Conservation (phyloP, 768 basidiomycete species). For the Russula virescens region DNA sequence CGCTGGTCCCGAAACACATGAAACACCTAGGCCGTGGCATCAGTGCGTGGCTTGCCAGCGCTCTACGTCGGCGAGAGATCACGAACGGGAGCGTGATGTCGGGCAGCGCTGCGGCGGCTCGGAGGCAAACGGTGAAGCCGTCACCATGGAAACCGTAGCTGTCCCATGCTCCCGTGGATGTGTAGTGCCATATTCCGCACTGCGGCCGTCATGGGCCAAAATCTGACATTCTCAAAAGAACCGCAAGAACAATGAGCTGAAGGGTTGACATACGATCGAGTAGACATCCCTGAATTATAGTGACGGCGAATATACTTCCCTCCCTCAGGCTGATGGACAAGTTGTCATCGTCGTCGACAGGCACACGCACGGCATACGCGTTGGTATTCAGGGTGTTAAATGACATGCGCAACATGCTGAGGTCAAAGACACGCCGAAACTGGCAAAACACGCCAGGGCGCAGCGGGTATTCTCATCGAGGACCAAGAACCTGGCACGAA, state of each 20-base stretch:
- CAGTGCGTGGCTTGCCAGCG: neutral
- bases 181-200: conserved; percentile 73
- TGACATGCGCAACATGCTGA: conserved; percentile 65
- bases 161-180: conserved; percentile 63
- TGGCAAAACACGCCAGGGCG: conserved; percentile 74
- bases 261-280: conserved; percentile 48
- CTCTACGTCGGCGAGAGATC: neutral
- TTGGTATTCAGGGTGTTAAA: conserved; percentile 72
- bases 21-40: neutral
- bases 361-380: conserved; percentile 49
- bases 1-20: neutral
- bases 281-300: conserved; percentile 71
- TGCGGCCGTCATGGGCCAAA: conserved; percentile 68
- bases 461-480: too few species aligned
- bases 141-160: conserved; percentile 83
- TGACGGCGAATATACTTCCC: conserved; percentile 60
- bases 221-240: neutral
- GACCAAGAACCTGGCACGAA: too few species aligned
- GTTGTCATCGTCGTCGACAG: conserved; percentile 32
- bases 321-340: conserved; percentile 50
- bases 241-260: too few species aligned
- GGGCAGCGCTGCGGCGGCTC: conserved; percentile 24
- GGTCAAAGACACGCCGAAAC: conserved; percentile 51
- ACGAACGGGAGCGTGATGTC: neutral
- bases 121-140: conserved; percentile 50